phyloP scores from a whole-genome alignment of 169 alveolate genomes.

The Theileria orientalis region DNA sequence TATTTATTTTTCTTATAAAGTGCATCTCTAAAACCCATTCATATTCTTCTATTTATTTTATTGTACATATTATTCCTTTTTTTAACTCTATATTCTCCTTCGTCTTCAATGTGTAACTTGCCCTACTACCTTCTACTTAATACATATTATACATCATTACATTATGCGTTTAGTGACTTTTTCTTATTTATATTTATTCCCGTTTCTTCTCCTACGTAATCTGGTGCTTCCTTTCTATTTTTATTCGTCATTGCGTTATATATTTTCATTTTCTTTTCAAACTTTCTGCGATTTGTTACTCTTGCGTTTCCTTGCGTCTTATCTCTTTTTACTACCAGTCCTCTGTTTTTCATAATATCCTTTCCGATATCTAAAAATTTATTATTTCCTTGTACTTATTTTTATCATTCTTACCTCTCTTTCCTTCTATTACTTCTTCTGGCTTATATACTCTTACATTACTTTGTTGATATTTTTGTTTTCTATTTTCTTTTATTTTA shows the following conservation, averaged over 20 bases:
- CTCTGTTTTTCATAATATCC: constrained; percentile 86
- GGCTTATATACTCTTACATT: background rate
- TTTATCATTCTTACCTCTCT: constrained; percentile 54
- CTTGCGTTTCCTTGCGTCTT: constrained; percentile 92
- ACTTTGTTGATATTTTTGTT: background rate
- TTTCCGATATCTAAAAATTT: constrained; percentile 57
- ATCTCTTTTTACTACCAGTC: constrained; percentile 88
- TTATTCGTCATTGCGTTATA: constrained; percentile 68
- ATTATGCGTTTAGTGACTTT: constrained; percentile 72
- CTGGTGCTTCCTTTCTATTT: constrained; percentile 66
- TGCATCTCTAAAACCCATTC: constrained; percentile 17
- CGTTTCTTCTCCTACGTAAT: constrained; percentile 81
- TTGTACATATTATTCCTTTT: background rate
- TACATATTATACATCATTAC: too few species aligned
- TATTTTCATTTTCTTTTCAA: constrained; percentile 80
- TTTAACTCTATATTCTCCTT: too few species aligned
- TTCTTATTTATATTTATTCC: constrained; percentile 80
- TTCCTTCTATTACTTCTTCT: constrained; percentile 31
- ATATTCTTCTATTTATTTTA: background rate
- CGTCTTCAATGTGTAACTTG: background rate
- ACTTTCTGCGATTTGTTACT: constrained; percentile 87
- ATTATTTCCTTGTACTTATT: background rate
- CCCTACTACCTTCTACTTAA: background rate
- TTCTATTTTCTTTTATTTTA: constrained; percentile 3
- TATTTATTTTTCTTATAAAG: constrained; percentile 49